These are phyloP conservation scores for Xylaria sp. DNA, from an alignment of 2,329 filamentous ascomycete species.

Conservation along the genomic window DNA sequence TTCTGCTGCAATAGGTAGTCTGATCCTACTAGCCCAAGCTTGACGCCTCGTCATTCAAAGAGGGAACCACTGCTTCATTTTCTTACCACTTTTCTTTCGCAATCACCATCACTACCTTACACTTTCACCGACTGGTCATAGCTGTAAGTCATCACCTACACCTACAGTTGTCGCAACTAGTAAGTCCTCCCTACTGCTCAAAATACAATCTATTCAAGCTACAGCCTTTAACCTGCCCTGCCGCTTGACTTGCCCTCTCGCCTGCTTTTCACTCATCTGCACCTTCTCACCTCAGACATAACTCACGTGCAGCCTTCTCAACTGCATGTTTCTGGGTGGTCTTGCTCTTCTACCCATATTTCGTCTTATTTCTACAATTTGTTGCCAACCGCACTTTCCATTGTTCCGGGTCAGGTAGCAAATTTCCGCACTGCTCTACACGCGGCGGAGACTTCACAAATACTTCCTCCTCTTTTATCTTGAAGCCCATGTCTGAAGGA, in stretches of 20 bases:
- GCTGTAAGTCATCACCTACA: not conserved
- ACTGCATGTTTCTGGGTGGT: not conserved
- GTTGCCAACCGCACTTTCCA: too few species aligned
- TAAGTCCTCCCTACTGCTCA: not conserved
- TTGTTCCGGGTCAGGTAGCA: too few species aligned
- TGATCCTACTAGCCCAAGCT: too few species aligned
- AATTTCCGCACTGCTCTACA: too few species aligned
- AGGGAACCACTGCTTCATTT: too few species aligned
- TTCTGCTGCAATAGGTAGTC: too few species aligned
- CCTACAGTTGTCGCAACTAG: not conserved
- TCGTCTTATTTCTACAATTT: too few species aligned
- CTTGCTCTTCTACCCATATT: not conserved
- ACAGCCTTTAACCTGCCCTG: not conserved
- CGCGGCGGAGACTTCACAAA: too few species aligned
- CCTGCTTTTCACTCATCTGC: not conserved
- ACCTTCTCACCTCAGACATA: not conserved
- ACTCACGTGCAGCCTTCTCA: not conserved
- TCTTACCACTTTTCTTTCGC: too few species aligned
- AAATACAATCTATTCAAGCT: not conserved
- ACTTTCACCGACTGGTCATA: not conserved
- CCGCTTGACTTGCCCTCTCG: not conserved
- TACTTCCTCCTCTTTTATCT: too few species aligned
- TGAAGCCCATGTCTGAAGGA: too few species aligned
- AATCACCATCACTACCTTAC: not conserved
- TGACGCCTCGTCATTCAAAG: too few species aligned